Evolutionary conservation across 2,329 filamentous ascomycete genomes (phyloP).

Genomic region (Gnomoniopsis smithogilvyi): DNA sequence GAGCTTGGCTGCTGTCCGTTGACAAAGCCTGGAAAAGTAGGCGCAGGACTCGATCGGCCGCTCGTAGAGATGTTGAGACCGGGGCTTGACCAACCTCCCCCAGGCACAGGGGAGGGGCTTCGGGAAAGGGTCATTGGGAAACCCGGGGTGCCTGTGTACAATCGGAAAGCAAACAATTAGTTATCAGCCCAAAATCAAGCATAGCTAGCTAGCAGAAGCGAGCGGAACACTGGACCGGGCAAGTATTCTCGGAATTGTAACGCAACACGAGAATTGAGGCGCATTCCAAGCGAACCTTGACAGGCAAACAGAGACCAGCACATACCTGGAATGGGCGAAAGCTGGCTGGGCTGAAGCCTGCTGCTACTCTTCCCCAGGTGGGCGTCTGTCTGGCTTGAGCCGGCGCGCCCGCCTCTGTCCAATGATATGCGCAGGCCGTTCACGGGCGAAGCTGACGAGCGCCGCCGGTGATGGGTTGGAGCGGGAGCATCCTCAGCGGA

Average conservation of each 20-base stretch:
- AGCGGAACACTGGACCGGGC: constrained; percentile 11
- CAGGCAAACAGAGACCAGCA: background rate
- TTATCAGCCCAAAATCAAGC: background rate
- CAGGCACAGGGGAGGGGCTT: constrained; percentile 79
- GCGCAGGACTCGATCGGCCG: constrained; percentile 65
- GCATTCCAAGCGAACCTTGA: background rate
- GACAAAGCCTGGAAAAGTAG: constrained; percentile 40
- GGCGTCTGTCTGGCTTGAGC: constrained; percentile 34
- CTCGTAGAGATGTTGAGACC: constrained; percentile 69
- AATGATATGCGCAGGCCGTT: constrained; percentile 31
- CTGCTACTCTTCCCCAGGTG: constrained; percentile 21
- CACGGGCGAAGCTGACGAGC: constrained; percentile 39
- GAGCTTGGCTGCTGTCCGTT: constrained; percentile 58
- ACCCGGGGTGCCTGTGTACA: constrained; percentile 49
- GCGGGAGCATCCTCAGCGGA: constrained; percentile 42
- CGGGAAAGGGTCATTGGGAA: constrained; percentile 77
- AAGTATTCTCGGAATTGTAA: constrained; percentile 11
- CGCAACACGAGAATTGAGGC: constrained; percentile 15
- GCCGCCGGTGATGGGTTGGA: constrained; percentile 47
- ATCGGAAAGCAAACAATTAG: background rate
- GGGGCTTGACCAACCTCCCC: constrained; percentile 86
- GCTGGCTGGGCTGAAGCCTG: constrained; percentile 33
- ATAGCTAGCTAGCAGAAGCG: constrained; percentile 1
- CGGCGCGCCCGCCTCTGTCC: constrained; percentile 28
- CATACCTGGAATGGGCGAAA: constrained; percentile 56